Evolutionary conservation across 371 early-diverging fungal species (phyloP).

Genomic region (Zopfochytrium polystomum): DNA sequence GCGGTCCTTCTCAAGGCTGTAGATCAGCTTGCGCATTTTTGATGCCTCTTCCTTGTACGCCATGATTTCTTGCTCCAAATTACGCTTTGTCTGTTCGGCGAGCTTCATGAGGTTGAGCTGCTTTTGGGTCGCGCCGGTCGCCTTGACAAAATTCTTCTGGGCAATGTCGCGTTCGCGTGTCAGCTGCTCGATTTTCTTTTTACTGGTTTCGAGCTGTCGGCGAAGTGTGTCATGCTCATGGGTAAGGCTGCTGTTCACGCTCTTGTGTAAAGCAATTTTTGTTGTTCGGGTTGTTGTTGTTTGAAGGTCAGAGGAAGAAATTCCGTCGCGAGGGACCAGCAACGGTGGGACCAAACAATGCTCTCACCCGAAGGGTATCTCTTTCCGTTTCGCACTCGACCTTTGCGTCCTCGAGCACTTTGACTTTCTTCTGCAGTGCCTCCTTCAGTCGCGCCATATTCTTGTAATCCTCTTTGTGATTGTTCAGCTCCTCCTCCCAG

Average conservation of each 20-base stretch:
- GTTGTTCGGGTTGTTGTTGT: constrained; percentile 11
- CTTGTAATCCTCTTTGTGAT: constrained; percentile 43
- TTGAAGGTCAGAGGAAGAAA: too few relatives aligned
- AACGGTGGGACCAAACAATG: background rate
- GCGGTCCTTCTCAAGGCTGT: constrained; percentile 44
- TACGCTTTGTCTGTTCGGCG: constrained; percentile 44
- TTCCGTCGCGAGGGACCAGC: too few relatives aligned
- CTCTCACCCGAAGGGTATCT: constrained; percentile 31
- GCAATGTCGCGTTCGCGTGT: constrained; percentile 49
- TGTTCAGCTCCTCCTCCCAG: constrained; percentile 44
- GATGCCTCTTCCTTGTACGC: constrained; percentile 43
- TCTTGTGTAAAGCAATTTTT: constrained; percentile 12
- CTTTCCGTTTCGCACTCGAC: constrained; percentile 46
- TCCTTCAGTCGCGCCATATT: constrained; percentile 44
- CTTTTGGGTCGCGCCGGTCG: constrained; percentile 38
- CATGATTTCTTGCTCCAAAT: constrained; percentile 49
- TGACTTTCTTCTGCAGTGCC: constrained; percentile 40
- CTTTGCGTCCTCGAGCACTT: constrained; percentile 45
- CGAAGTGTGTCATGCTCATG: constrained; percentile 39
- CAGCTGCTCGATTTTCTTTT: constrained; percentile 43
- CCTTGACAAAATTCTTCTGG: constrained; percentile 41
- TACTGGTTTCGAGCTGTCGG: constrained; percentile 32
- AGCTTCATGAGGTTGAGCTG: constrained; percentile 30
- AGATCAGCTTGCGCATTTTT: constrained; percentile 43
- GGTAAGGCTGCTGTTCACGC: constrained; percentile 32